Conservation (phyloP, 176 grass and related monocot species). For the Avena eriantha region DNA sequence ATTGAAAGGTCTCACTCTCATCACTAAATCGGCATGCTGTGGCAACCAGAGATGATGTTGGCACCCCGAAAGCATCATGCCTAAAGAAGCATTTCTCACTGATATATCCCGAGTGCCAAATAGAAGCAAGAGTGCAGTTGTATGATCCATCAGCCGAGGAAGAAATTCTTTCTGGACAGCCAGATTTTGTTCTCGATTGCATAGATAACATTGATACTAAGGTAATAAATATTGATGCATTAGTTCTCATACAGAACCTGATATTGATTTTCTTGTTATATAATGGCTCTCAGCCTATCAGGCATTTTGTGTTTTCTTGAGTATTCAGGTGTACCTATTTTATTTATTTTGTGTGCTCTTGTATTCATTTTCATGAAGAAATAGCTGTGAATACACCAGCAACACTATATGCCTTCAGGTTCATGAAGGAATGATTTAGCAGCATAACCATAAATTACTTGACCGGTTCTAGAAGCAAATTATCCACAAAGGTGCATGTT, state of each 20-base stretch:
- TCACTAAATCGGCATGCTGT: conserved; percentile 98
- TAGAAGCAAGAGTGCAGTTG: conserved; percentile 91
- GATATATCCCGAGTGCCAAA: conserved; percentile 90
- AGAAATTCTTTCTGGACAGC: conserved; percentile 88
- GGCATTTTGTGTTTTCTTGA: neutral
- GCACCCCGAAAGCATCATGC: conserved; percentile 83
- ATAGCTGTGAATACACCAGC: neutral
- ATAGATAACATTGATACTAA: conserved; percentile 99
- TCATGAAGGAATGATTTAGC: conserved; percentile 4
- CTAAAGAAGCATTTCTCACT: conserved; percentile 90
- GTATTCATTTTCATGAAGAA: conserved; percentile 24
- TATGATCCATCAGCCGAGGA: conserved; percentile 78
- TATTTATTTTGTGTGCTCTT: neutral
- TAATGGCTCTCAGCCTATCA: neutral
- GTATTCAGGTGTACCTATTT: neutral
- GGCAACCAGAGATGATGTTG: conserved; percentile 93
- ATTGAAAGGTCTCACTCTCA: conserved; percentile 86
- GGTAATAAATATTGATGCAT: conserved; percentile 48
- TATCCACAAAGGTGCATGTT: neutral
- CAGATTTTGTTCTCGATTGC: conserved; percentile 99
- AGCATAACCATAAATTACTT: neutral
- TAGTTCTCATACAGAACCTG: neutral
- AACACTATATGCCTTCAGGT: conserved; percentile 27
- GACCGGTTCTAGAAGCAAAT: conserved; percentile 6
- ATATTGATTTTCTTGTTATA: neutral